These are phyloP conservation scores for Podospora australis DNA, from an alignment of 495 filamentous ascomycete genomes.

Conservation along the genomic window DNA sequence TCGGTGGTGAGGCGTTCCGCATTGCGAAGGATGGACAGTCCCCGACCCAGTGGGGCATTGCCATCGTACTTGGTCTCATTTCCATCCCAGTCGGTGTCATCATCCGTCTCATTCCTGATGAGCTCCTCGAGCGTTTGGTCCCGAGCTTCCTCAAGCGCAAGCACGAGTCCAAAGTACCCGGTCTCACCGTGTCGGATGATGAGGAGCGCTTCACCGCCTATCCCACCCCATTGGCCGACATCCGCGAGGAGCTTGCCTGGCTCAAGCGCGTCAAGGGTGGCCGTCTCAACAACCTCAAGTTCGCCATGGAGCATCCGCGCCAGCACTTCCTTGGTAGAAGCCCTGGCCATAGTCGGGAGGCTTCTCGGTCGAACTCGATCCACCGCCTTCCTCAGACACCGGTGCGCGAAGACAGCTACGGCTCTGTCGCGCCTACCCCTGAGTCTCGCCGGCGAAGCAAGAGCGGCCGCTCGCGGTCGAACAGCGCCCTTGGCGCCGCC, in stretches of 20 bases:
- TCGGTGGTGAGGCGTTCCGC: conserved; percentile 66
- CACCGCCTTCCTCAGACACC: conserved; percentile 57
- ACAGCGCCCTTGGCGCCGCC: conserved; percentile 76
- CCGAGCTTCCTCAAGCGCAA: conserved; percentile 64
- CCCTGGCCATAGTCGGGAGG: conserved; percentile 53
- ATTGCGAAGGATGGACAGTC: conserved; percentile 54
- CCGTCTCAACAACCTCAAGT: conserved; percentile 77
- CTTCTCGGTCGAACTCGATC: conserved; percentile 63
- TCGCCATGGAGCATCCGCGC: conserved; percentile 72
- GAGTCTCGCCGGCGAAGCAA: conserved; percentile 63
- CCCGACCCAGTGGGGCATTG: conserved; percentile 68
- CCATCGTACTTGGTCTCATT: conserved; percentile 61
- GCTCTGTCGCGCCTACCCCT: conserved; percentile 56
- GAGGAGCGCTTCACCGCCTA: conserved; percentile 62
- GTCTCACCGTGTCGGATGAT: conserved; percentile 63
- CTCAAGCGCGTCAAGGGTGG: conserved; percentile 89
- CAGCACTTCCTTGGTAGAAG: conserved; percentile 67
- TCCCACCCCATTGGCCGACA: conserved; percentile 66
- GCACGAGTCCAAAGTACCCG: conserved; percentile 36
- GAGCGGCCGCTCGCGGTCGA: conserved; percentile 74
- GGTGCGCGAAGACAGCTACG: conserved; percentile 46
- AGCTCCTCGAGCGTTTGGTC: conserved; percentile 57
- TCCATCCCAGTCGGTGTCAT: conserved; percentile 69
- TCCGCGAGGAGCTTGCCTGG: conserved; percentile 76
- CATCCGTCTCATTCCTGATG: conserved; percentile 55